Evolutionary conservation across 495 filamentous ascomycete genomes (phyloP), one percentile per base, ranked within the genome.

Genomic region (Hypoxylon fuscum): DNA sequence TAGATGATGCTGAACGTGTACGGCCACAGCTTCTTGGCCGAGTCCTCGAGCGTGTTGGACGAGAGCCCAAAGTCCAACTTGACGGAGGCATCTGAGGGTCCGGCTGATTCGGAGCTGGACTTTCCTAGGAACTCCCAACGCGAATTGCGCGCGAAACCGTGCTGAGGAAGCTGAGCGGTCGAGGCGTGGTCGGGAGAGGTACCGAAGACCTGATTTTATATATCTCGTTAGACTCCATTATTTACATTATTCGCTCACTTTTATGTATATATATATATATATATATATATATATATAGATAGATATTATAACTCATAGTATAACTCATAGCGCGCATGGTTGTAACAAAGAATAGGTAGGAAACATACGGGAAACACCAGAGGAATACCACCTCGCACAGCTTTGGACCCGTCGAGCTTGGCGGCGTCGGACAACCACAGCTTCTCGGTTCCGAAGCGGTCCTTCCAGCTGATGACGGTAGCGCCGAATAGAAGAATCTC

Each of bases 21-120:
- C 9, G 90, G 87, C 91, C 93, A 97, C 14, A 82, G 76, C 59
- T 82, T 81, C 44, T 81, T 82, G 62, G 81, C 80, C 23, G 86
- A 80, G 2, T 86, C 85, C 64, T 81, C 82, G 46, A 98, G 72
- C 74, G 88, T 88, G 18, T 79, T 77, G 38, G 86, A 82, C 22
- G 86, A 89, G 34, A 99, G 87, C 17, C 96, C 95, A 68, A 99
- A 98, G 74, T 99, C 96, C 38, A 98, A 84, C 80, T 95, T 96
- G 49, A 97, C 87, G 10, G 83, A 83, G 51, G 84, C 77, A 57
- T 90, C 87, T 46, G 79, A 83, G 5, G 74, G 73, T 55, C 67
- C 41, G 55, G 76, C 53, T 5, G 79, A 75, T 64, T 89, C 87
- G 18, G 83, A 86, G 32, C 83, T 81, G 54, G 80, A 76, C 80